Conservation (phyloP, 805 yeast species). For the Teunomyces barrocoloradensis region DNA sequence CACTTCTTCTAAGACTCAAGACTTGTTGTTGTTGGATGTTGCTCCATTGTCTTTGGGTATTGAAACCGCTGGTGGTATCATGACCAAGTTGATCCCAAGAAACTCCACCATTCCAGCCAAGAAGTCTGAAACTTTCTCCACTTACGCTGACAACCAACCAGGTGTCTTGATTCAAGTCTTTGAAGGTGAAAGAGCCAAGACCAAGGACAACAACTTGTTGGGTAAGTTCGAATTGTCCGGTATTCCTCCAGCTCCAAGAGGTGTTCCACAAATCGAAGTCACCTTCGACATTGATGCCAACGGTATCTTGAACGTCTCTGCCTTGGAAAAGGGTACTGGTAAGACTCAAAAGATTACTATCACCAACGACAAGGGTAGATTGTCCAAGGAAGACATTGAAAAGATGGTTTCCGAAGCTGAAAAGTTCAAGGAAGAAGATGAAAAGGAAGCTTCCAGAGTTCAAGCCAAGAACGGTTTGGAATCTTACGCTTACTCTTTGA, state of each 20-base stretch:
- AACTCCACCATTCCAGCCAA: slow-evolving; percentile 97
- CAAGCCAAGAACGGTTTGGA: slow-evolving; percentile 94
- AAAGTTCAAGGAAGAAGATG: slow-evolving; percentile 96
- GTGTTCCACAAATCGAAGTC: slow-evolving; percentile 97
- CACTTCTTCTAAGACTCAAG: slow-evolving; percentile 94
- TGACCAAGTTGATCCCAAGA: slow-evolving; percentile 98
- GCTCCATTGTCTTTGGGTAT: slow-evolving; percentile 97
- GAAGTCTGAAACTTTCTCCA: slow-evolving; percentile 95
- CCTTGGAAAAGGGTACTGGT: slow-evolving; percentile 98
- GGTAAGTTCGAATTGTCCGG: slow-evolving; percentile 97
- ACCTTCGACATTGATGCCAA: slow-evolving; percentile 96
- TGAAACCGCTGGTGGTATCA: slow-evolving; percentile 99
- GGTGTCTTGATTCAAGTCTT: slow-evolving; percentile 96
- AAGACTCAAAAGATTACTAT: slow-evolving; percentile 95
- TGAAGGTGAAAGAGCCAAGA: slow-evolving; percentile 97
- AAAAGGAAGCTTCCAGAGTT: slow-evolving; percentile 88
- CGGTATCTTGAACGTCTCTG: slow-evolving; percentile 95
- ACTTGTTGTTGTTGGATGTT: slow-evolving; percentile 89
- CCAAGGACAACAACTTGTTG: slow-evolving; percentile 91
- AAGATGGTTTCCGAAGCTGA: slow-evolving; percentile 98
- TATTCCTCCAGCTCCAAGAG: slow-evolving; percentile 98
- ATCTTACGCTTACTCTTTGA: slow-evolving; percentile 91
- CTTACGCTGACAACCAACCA: slow-evolving; percentile 97
- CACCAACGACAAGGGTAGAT: slow-evolving; percentile 98
- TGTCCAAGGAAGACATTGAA: slow-evolving; percentile 96